These are phyloP conservation scores for Apiospora koreana DNA, from an alignment of 2,329 filamentous ascomycete genomes.

Conservation along the genomic window DNA sequence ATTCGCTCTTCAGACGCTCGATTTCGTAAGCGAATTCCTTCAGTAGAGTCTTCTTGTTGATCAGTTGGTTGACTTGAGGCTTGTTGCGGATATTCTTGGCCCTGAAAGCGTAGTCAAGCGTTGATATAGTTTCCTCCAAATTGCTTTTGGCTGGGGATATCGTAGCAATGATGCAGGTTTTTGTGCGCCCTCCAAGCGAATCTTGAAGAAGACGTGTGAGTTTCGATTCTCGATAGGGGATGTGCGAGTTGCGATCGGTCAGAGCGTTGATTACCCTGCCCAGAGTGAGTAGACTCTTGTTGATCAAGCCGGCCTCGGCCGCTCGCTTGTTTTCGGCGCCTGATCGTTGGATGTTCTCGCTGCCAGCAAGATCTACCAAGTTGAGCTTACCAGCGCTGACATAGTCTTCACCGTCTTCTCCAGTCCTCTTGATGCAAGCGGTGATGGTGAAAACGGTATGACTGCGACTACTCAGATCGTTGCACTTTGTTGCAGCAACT, in stretches of 20 bases:
- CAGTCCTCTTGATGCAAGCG: slow-evolving; percentile 79
- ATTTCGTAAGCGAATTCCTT: slow-evolving; percentile 91
- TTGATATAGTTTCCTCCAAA: slow-evolving; percentile 96
- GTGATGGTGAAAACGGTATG: slow-evolving; percentile 98
- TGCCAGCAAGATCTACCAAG: slow-evolving; percentile 92
- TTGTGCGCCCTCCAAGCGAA: slow-evolving; percentile 90
- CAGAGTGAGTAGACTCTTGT: slow-evolving; percentile 93
- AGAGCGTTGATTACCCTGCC: slow-evolving; percentile 97
- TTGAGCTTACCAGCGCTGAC: slow-evolving; percentile 93
- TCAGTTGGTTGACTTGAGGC: slow-evolving; percentile 87
- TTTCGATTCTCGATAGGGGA: slow-evolving; percentile 92
- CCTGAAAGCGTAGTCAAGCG: slow-evolving; percentile 94
- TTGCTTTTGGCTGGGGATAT: slow-evolving; percentile 94
- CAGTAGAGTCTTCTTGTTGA: slow-evolving; percentile 91
- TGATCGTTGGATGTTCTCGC: slow-evolving; percentile 95
- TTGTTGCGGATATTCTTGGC: slow-evolving; percentile 99
- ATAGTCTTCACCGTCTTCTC: slow-evolving; percentile 85
- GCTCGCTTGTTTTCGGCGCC: slow-evolving; percentile 98
- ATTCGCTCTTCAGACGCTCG: slow-evolving; percentile 89
- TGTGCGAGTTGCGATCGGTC: slow-evolving; percentile 82
- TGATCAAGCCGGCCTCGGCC: slow-evolving; percentile 93
- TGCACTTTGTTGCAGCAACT: slow-evolving; percentile 99
- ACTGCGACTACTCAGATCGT: slow-evolving; percentile 93
- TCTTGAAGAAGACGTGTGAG: slow-evolving; percentile 94
- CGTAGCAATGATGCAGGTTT: slow-evolving; percentile 98